phyloP scores from a whole-genome alignment of 352 stramenopile species.

The Thalassiosira exigua region DNA sequence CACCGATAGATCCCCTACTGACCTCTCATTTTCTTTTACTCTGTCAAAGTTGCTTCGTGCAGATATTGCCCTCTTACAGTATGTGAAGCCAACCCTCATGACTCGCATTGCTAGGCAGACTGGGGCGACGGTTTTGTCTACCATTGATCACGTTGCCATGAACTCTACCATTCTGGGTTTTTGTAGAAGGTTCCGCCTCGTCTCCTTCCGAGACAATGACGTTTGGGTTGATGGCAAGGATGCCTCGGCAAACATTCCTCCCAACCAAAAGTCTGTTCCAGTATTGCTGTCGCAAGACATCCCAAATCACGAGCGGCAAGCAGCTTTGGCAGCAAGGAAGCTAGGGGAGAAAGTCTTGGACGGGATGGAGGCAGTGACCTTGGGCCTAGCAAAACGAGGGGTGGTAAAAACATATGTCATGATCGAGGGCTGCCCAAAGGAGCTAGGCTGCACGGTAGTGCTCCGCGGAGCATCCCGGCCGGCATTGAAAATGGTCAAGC shows the following conservation, averaged over 20 bases:
- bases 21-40: no score
- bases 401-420: constrained; percentile 91
- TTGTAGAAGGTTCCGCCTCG: constrained; percentile 81
- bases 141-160: constrained; percentile 93
- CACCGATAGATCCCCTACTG: no score
- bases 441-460: constrained; percentile 93
- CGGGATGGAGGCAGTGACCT: constrained; percentile 78
- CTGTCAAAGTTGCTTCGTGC: constrained; percentile 90
- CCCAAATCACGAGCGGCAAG: constrained; percentile 73
- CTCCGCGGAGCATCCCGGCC: constrained; percentile 90
- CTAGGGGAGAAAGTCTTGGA: constrained; percentile 79
- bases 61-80: constrained; percentile 92
- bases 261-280: constrained; percentile 62
- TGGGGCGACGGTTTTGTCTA: constrained; percentile 90
- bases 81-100: constrained; percentile 92
- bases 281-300: constrained; percentile 51
- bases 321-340: constrained; percentile 76
- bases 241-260: constrained; percentile 9
- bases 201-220: constrained; percentile 83
- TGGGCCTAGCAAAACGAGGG: constrained; percentile 77
- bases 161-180: constrained; percentile 73
- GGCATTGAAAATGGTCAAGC: constrained; percentile 92
- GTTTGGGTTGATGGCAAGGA: constrained; percentile 57
- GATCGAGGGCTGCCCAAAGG: constrained; percentile 93
- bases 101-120: constrained; percentile 93